phyloP scores from a whole-genome alignment of 345 rosid genomes.

The Citrus hindsii region DNA sequence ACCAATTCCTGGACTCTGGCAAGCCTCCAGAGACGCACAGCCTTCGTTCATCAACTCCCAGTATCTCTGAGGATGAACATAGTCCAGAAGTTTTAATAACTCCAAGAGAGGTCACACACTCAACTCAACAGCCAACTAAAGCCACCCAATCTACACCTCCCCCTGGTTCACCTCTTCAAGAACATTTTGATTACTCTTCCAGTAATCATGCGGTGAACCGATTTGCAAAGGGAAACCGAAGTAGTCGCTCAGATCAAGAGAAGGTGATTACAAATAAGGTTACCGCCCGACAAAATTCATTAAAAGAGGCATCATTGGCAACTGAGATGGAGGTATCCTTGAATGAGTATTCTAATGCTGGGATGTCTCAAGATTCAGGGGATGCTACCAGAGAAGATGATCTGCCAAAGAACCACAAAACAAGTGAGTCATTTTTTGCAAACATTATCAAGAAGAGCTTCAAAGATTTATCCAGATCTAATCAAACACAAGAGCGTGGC shows the following conservation, averaged over 20 bases:
- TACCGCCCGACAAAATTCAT: slow-evolving; percentile 58
- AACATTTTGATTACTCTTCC: slow-evolving; percentile 58
- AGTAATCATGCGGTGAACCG: slow-evolving; percentile 46
- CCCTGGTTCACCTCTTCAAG: slow-evolving; percentile 57
- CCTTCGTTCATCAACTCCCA: slow-evolving; percentile 52
- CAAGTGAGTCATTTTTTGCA: slow-evolving; percentile 55
- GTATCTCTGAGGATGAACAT: slow-evolving; percentile 60
- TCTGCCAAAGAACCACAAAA: slow-evolving; percentile 40
- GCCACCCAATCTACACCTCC: slow-evolving; percentile 39
- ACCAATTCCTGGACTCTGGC: slow-evolving; percentile 34
- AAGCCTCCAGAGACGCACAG: slow-evolving; percentile 67
- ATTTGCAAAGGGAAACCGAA: slow-evolving; percentile 66
- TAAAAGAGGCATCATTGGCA: slow-evolving; percentile 60
- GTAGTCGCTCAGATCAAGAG: slow-evolving; percentile 80
- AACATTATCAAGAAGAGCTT: slow-evolving; percentile 75
- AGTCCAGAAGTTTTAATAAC: slow-evolving; percentile 51
- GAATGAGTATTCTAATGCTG: slow-evolving; percentile 60
- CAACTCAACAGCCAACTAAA: slow-evolving; percentile 33
- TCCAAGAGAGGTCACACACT: slow-evolving; percentile 21
- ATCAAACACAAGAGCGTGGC: slow-evolving; percentile 51
- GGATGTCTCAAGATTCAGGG: slow-evolving; percentile 64
- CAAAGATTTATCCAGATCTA: slow-evolving; percentile 64
- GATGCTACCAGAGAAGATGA: slow-evolving; percentile 51
- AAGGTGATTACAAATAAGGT: slow-evolving; percentile 44
- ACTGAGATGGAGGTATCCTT: slow-evolving; percentile 76